Percentiles rank a stretch among this genome's conserved stretches.
These are phyloP conservation scores for Aureobasidium musti DNA, from an alignment of 2,329 filamentous ascomycete species.

Conservation along the genomic window DNA sequence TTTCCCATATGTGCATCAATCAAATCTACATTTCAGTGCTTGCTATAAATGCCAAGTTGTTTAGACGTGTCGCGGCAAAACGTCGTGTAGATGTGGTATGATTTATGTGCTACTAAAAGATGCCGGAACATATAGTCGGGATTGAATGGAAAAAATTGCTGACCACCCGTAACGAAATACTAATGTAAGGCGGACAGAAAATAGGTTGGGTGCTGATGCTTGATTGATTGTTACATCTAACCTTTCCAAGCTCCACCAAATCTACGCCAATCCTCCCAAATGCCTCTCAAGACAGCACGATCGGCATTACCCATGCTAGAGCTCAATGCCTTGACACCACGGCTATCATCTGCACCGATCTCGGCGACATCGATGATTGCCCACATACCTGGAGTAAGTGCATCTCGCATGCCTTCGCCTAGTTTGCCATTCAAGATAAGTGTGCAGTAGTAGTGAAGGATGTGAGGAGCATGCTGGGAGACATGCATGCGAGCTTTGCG, in stretches of 20 bases:
- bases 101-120: too few relatives aligned
- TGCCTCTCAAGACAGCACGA: conserved; percentile 54
- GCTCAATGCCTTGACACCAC: conserved; percentile 53
- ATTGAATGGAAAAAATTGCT: too few relatives aligned
- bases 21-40: not conserved
- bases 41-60: too few relatives aligned
- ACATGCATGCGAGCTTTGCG: conserved; percentile 61
- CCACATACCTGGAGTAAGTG: conserved; percentile 55
- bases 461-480: conserved; percentile 59
- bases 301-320: conserved; percentile 54
- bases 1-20: not conserved
- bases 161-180: too few relatives aligned
- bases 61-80: too few relatives aligned
- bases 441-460: conserved; percentile 59
- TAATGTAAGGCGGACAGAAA: too few relatives aligned
- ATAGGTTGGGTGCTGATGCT: too few relatives aligned
- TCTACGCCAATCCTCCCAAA: conserved; percentile 55
- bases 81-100: too few relatives aligned
- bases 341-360: conserved; percentile 44
- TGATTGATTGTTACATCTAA: not conserved
- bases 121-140: too few relatives aligned
- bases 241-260: conserved; percentile 37
- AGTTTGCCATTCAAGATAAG: conserved; percentile 55
- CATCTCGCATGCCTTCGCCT: conserved; percentile 55
- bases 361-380: conserved; percentile 56